phyloP scores from a whole-genome alignment of 441 rosid genomes.

The Macaranga tanarius region DNA sequence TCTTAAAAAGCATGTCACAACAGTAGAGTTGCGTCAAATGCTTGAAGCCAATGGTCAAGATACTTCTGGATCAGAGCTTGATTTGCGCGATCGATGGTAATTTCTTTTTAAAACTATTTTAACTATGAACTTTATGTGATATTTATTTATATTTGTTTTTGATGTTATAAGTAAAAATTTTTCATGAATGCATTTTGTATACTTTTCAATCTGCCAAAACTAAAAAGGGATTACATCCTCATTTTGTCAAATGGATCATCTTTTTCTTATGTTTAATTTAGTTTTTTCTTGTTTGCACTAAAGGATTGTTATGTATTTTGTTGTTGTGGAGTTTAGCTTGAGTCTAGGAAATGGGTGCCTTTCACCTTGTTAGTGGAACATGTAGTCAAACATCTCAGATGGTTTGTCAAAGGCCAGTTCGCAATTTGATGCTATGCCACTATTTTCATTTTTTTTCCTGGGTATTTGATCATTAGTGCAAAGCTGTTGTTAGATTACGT shows the following conservation, averaged over 20 bases:
- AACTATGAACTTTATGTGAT: too few relatives aligned
- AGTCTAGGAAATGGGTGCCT: background rate
- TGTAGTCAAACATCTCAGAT: background rate
- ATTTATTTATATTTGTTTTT: too few relatives aligned
- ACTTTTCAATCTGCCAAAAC: conserved; percentile 2
- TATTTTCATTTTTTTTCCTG: background rate
- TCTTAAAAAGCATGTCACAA: conserved; percentile 72
- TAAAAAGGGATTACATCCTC: background rate
- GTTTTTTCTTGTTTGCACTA: background rate
- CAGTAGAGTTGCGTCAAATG: conserved; percentile 77
- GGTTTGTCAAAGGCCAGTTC: background rate
- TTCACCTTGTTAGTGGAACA: background rate
- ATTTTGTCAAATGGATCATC: background rate
- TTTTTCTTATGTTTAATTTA: background rate
- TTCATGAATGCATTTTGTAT: background rate
- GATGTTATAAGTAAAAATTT: too few relatives aligned
- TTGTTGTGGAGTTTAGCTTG: background rate
- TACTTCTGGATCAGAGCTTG: conserved; percentile 83
- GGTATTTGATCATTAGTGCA: conserved; percentile 2
- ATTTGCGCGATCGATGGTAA: conserved; percentile 86
- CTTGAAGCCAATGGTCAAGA: conserved; percentile 78
- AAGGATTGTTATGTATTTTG: background rate
- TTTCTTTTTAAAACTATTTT: conserved; percentile 14
- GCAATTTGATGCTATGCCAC: background rate
- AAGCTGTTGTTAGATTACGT: background rate